Conservation (phyloP, 305 asterid species). For the Petunia hybrid region DNA sequence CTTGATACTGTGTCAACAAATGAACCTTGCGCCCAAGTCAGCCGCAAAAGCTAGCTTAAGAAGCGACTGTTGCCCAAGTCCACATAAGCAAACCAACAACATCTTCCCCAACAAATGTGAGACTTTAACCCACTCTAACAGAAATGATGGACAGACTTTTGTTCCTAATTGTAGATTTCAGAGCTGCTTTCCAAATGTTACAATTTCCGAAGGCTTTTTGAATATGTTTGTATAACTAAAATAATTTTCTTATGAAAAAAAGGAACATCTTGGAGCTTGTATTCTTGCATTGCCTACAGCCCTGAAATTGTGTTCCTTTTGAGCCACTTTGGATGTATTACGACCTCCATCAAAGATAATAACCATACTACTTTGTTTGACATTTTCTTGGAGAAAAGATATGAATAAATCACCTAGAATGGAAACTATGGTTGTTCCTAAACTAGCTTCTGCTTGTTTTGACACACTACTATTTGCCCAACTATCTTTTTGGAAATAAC, state of each 20-base stretch:
- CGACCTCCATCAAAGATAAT: neutral
- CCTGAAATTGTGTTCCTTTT: neutral
- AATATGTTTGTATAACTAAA: neutral
- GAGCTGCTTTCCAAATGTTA: neutral
- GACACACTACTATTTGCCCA: neutral
- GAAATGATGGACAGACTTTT: neutral
- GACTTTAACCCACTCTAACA: no score
- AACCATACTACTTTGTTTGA: neutral
- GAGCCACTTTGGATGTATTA: neutral
- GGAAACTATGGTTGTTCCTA: neutral
- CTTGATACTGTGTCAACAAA: no score
- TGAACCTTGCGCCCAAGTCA: no score
- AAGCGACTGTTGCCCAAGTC: no score
- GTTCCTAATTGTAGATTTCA: neutral
- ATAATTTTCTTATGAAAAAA: neutral
- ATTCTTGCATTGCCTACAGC: neutral
- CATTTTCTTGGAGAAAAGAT: neutral
- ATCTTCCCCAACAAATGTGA: no score
- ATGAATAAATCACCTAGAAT: neutral
- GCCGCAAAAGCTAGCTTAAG: no score
- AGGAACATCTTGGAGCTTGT: neutral
- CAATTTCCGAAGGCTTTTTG: neutral
- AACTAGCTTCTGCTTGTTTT: constrained; percentile 8
- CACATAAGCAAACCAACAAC: no score
- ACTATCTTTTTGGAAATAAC: neutral